Evolutionary conservation across 2,329 filamentous ascomycete genomes (phyloP), one percentile per base, ranked within the genome.

Genomic region (Raffaelea deltoideospora): DNA sequence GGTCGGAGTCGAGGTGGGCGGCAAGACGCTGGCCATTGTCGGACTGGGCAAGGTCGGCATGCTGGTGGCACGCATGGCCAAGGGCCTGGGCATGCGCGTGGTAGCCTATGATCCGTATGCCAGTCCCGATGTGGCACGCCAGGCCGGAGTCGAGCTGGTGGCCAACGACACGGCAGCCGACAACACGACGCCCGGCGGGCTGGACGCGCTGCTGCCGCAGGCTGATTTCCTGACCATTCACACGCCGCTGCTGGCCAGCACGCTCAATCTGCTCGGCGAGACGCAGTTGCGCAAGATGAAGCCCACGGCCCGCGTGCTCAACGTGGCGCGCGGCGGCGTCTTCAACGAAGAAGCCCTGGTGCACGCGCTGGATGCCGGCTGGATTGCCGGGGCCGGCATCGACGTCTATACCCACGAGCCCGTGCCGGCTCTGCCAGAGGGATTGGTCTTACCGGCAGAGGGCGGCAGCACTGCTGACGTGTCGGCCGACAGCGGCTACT

Each of bases 31-130:
- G 7, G 80, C 76, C 1, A 77, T 88, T 34, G 72, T 90, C 28
- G 83, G 83, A 1, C 58, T 87, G 20, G 83, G 83, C n/a, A 87
- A 87, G 60, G 81, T 88, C 21, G 83, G 83, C 18, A 64, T 87
- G 50, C 81, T 79, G 35, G 82, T 88, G 14, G 83, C 82, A 15
- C 66, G 79, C n/a, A 79, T 85, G 61, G 80, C 78, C 9, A 77
- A 76, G 37, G 81, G 82, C 0, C 59, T 88, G 20, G 79, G 79
- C 0, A 87, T 88, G 82, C 71, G 69, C 30, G 70, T 88, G 11
- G 57, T 77, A 14, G 82, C 79, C 1, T 70, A 81, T 35, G 83
- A 88, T 47, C 83, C 83, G 0, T 88, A 85, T 51, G 81, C 82
- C 2, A 81, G 78, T 42, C 64, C 70, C 1, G 74, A 79, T n/a